These are phyloP conservation scores for Potentilla sterilis DNA, from an alignment of 306 rosid species.

Conservation along the genomic window DNA sequence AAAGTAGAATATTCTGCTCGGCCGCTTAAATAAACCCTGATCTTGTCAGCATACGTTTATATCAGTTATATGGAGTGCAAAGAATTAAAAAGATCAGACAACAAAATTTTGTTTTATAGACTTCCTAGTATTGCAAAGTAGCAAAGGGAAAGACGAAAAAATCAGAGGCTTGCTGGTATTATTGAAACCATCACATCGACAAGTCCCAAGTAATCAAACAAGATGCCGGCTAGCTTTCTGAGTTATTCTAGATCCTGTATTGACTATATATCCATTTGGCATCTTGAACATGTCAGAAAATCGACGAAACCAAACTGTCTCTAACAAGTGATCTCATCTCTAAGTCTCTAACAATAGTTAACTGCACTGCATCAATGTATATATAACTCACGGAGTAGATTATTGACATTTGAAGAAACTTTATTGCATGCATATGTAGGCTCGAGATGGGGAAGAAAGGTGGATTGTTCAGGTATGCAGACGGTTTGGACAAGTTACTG, in stretches of 20 bases:
- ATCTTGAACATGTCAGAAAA: not conserved
- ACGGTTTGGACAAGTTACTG: conserved; percentile 56
- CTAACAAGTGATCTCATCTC: not conserved
- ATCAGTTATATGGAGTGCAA: not conserved
- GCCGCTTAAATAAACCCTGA: not conserved
- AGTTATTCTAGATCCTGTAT: not conserved
- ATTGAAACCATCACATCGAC: conserved; percentile 1
- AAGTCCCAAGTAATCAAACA: conserved; percentile 17
- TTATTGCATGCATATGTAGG: not conserved
- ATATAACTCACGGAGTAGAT: not conserved
- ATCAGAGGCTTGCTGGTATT: not conserved
- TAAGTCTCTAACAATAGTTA: not conserved
- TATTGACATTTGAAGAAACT: not conserved
- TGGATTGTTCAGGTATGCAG: conserved; percentile 54
- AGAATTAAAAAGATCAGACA: not conserved
- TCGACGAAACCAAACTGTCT: not conserved
- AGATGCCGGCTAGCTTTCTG: not conserved
- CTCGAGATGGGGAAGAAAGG: conserved; percentile 45
- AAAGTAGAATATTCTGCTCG: not conserved
- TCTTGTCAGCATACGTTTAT: not conserved
- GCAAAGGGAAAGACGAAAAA: not conserved
- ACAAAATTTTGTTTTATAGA: not conserved
- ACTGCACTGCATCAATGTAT: not conserved
- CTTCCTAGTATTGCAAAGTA: not conserved
- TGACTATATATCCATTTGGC: not conserved